Evolutionary conservation across 2,329 filamentous ascomycete genomes (phyloP).

Genomic region (Seiridium cupressi): DNA sequence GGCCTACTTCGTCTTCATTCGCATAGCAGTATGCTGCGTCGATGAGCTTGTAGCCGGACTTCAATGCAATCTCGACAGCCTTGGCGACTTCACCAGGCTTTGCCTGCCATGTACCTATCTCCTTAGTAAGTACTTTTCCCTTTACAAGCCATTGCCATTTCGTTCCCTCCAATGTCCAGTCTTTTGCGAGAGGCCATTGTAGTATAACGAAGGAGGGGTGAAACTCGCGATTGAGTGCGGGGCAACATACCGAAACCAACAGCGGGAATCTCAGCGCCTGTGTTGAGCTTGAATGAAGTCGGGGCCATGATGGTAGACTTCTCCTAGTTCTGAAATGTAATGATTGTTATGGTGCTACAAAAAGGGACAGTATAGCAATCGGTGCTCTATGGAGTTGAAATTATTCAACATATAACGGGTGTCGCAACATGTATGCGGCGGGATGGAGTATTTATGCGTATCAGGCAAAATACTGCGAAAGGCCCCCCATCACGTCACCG

Average conservation of each 20-base stretch:
- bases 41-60: constrained; percentile 57
- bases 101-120: constrained; percentile 63
- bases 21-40: constrained; percentile 76
- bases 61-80: constrained; percentile 59
- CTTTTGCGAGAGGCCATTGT: too few species aligned
- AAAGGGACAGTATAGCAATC: neutral
- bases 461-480: neutral
- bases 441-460: constrained; percentile 6
- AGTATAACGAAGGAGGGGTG: neutral
- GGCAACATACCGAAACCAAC: constrained; percentile 54
- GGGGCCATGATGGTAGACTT: constrained; percentile 42
- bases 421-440: neutral
- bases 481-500: neutral
- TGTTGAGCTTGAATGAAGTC: constrained; percentile 63
- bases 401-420: neutral
- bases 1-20: constrained; percentile 81
- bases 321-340: neutral
- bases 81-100: constrained; percentile 54
- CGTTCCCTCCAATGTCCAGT: too few species aligned
- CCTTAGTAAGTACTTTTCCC: neutral
- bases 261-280: constrained; percentile 60
- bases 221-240: neutral
- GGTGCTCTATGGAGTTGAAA: neutral
- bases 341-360: neutral
- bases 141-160: neutral